These are phyloP conservation scores for Verticillium nonalfalfae DNA, from an alignment of 2,329 filamentous ascomycete genomes.

Conservation along the genomic window DNA sequence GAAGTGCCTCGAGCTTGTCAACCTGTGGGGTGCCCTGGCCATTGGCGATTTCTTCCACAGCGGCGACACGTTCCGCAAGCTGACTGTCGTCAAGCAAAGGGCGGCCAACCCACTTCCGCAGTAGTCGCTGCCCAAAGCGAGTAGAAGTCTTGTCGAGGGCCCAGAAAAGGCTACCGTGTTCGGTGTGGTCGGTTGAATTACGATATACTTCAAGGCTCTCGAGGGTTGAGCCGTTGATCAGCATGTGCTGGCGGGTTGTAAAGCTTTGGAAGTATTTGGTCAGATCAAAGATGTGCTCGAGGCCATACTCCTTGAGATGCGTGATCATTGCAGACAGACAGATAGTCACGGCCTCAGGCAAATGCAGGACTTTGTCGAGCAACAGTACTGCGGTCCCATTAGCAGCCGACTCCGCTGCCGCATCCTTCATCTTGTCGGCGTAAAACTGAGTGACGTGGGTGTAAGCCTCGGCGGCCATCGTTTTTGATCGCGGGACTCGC, in stretches of 20 bases:
- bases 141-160: conserved; percentile 89
- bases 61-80: conserved; percentile 72
- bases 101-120: conserved; percentile 92
- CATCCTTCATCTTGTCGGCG: conserved; percentile 68
- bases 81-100: conserved; percentile 71
- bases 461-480: conserved; percentile 75
- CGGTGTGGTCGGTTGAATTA: conserved; percentile 81
- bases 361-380: conserved; percentile 77
- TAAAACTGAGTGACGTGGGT: conserved; percentile 93
- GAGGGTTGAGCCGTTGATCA: conserved; percentile 89
- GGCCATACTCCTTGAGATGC: conserved; percentile 83
- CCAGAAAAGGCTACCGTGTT: conserved; percentile 91
- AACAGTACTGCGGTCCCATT: conserved; percentile 56
- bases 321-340: conserved; percentile 96
- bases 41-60: conserved; percentile 79
- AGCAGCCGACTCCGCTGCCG: conserved; percentile 16
- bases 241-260: conserved; percentile 89
- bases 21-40: conserved; percentile 59
- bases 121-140: conserved; percentile 76
- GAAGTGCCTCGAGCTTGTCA: conserved; percentile 66
- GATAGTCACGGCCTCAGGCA: conserved; percentile 81
- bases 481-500: conserved; percentile 67
- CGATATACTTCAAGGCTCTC: conserved; percentile 93
- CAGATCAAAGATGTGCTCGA: conserved; percentile 92
- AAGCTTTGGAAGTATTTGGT: conserved; percentile 98